Percentiles rank a stretch among this genome's conserved stretches.
Conservation (phyloP, 2,329 filamentous ascomycete genomes). For the Alternaria consortialis region DNA sequence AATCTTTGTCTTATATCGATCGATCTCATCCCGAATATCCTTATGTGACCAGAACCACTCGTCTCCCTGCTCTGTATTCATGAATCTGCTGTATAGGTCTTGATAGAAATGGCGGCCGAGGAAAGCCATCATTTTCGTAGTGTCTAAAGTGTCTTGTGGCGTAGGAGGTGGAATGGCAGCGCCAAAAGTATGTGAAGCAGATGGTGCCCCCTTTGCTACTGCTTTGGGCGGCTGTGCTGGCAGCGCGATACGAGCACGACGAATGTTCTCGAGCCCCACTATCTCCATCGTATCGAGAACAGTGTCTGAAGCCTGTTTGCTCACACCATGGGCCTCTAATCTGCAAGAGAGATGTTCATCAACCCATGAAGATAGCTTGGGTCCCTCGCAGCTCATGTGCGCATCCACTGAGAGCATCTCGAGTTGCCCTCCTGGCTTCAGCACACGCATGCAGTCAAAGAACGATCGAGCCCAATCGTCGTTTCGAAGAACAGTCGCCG, state of each 20-base stretch:
- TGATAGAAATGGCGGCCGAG: conserved; percentile 40
- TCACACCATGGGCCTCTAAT: conserved; percentile 33
- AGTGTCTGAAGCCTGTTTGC: conserved; percentile 36
- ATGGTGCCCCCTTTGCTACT: conserved; percentile 12
- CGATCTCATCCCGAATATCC: conserved; percentile 34
- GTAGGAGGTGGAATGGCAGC: conserved; percentile 20
- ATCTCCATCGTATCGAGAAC: conserved; percentile 43
- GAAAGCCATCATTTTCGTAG: conserved; percentile 38
- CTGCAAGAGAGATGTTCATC: conserved; percentile 33
- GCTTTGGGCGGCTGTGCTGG: conserved; percentile 27
- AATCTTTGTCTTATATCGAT: conserved; percentile 38
- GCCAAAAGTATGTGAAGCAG: conserved; percentile 17
- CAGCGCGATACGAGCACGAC: conserved; percentile 37
- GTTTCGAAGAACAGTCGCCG: conserved; percentile 35
- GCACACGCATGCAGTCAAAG: conserved; percentile 40
- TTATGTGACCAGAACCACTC: conserved; percentile 40
- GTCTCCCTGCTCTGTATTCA: conserved; percentile 28
- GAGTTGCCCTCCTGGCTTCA: conserved; percentile 39
- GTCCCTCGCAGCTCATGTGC: conserved; percentile 36
- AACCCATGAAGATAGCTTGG: conserved; percentile 33
- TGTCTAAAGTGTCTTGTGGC: conserved; percentile 30
- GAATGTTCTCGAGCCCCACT: conserved; percentile 39
- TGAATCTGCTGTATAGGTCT: conserved; percentile 32
- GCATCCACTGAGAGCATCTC: conserved; percentile 39
- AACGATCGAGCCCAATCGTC: conserved; percentile 41